These are phyloP conservation scores for Hordeum marinum DNA, from an alignment of 176 grass and related monocot species.

Conservation along the genomic window DNA sequence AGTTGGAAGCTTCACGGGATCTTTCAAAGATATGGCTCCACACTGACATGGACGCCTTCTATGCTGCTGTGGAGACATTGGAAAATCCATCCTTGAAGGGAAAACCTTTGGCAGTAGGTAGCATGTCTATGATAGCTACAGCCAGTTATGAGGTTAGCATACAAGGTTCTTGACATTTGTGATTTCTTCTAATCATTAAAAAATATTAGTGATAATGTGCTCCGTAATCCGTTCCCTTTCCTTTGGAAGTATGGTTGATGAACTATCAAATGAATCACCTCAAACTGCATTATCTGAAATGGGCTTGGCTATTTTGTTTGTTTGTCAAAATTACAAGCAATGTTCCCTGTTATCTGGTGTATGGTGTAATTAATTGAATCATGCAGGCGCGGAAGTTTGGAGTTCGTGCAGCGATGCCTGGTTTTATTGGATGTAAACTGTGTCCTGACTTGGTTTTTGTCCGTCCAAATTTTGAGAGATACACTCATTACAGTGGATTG, in stretches of 20 bases:
- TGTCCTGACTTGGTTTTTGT: constrained; percentile 95
- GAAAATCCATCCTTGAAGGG: constrained; percentile 85
- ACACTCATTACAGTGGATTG: constrained; percentile 80
- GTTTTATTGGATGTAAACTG: constrained; percentile 92
- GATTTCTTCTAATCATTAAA: not conserved
- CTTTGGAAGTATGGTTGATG: not conserved
- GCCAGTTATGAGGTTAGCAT: constrained; percentile 85
- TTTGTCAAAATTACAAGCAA: not conserved
- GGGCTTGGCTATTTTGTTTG: not conserved
- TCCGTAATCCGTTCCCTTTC: not conserved
- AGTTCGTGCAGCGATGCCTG: constrained; percentile 97
- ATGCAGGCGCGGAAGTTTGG: constrained; percentile 86
- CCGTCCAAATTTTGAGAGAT: constrained; percentile 82
- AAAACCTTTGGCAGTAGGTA: constrained; percentile 83
- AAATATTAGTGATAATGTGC: not conserved
- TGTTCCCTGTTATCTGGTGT: not conserved
- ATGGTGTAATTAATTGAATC: constrained; percentile 17
- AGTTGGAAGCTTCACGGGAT: constrained; percentile 82
- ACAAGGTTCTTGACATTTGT: not conserved
- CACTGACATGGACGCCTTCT: constrained; percentile 96
- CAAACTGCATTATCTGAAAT: not conserved
- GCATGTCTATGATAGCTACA: constrained; percentile 98
- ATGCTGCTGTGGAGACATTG: constrained; percentile 85
- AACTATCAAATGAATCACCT: not conserved
- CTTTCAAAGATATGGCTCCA: constrained; percentile 97